Conservation (phyloP, 2,329 filamentous ascomycete genomes). For the Corniculantispora saksenae region DNA sequence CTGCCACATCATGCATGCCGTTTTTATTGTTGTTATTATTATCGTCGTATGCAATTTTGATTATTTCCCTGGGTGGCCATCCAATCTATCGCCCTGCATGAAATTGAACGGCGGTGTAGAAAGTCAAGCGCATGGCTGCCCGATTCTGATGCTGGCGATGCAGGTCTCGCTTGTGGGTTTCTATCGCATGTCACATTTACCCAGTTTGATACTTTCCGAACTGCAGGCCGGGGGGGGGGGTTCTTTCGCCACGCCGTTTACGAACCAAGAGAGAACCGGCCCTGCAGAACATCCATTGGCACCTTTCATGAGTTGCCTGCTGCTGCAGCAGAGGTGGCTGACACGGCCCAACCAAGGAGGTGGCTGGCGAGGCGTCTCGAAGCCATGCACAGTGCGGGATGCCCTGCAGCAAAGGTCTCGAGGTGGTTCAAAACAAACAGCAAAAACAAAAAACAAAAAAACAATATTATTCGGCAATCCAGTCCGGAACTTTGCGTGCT, state of each 20-base stretch:
- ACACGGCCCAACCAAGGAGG: neutral
- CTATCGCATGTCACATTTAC: constrained; percentile 12
- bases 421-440: constrained; percentile 4
- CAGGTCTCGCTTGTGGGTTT: constrained; percentile 12
- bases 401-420: neutral
- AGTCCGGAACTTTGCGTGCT: neutral
- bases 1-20: neutral
- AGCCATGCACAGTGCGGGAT: constrained; percentile 8
- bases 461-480: neutral
- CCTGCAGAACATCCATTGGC: no score
- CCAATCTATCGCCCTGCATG: neutral
- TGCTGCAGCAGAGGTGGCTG: neutral
- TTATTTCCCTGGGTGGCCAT: constrained; percentile 2
- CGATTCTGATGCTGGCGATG: constrained; percentile 15
- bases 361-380: constrained; percentile 4
- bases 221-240: neutral
- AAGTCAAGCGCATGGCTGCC: constrained; percentile 13
- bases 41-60: neutral
- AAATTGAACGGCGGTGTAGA: constrained; percentile 15
- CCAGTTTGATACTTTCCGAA: neutral
- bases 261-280: neutral
- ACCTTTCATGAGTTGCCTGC: no score
- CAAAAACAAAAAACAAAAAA: neutral
- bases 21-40: neutral
- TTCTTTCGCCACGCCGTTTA: neutral